Percentiles rank a stretch among this genome's conserved stretches.
These are phyloP conservation scores for Cutaneotrichosporon cutaneum DNA, from an alignment of 1,284 basidiomycete species.

Conservation along the genomic window DNA sequence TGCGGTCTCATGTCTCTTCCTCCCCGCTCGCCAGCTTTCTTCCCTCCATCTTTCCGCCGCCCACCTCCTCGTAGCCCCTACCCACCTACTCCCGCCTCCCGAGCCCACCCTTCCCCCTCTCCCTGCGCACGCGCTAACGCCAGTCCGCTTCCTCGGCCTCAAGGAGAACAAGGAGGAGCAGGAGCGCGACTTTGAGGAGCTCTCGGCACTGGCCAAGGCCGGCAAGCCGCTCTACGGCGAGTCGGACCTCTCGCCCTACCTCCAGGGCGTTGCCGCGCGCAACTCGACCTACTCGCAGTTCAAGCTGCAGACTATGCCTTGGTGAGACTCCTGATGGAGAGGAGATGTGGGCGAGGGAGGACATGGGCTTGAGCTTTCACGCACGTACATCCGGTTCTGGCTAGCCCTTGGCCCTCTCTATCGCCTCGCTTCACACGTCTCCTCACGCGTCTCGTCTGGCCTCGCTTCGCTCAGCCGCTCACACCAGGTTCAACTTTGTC, in stretches of 20 bases:
- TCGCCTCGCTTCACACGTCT: not conserved
- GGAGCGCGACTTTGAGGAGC: constrained; percentile 70
- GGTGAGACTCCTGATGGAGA: constrained; percentile 59
- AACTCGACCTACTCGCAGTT: constrained; percentile 92
- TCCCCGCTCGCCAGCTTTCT: no score
- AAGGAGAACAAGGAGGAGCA: constrained; percentile 84
- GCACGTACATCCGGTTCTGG: not conserved
- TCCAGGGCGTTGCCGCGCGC: constrained; percentile 82
- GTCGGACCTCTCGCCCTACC: constrained; percentile 77
- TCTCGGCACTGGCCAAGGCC: constrained; percentile 66
- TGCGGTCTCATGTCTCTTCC: no score
- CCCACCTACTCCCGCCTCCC: not conserved
- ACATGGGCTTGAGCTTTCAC: not conserved
- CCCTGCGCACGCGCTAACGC: not conserved
- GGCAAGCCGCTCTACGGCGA: constrained; percentile 83
- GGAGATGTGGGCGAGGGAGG: not conserved
- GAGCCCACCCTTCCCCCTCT: not conserved
- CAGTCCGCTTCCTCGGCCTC: constrained; percentile 97
- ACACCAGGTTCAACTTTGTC: constrained; percentile 80
- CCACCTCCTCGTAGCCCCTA: not conserved
- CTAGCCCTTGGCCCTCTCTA: not conserved
- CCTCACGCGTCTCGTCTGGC: no score
- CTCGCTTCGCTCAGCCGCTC: no score
- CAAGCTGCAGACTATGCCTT: constrained; percentile 63
- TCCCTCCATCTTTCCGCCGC: not conserved